Evolutionary conservation across 164 flowering plant species (phyloP), one percentile per base, ranked within the genome.

Genomic region (grape (Vitis vinifera)): DNA sequence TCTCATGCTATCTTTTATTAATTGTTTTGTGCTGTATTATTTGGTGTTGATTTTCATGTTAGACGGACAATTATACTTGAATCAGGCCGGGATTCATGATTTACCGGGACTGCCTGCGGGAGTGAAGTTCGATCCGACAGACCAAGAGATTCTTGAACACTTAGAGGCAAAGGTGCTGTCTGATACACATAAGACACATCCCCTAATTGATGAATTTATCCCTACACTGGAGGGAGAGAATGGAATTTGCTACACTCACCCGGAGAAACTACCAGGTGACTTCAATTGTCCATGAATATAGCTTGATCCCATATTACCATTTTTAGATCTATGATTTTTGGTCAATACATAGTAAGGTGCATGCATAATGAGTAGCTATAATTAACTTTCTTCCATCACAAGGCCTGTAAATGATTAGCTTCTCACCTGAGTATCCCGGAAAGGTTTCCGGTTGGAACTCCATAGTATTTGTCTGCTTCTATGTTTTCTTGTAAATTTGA

Each of bases 211-310:
- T 77, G 91, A 95, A 76, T 95, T 95, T 75, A 93, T 92, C 16
- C 92, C 96, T 7, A 95, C 97, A 0, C 83, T 95, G 16, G 89
- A 88, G 52, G 94, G 96, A 1, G 97, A 92, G 68, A 89, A 89
- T 75, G 98, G 99, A 14, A 94, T 94, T 76, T 95, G 98, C 76
- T 91, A 92, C 70, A 93, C 98, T 64, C 99, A 95, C 78, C 99
- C 99, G 0, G 96, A 91, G 75, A 95, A 83, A 73, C 81, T 92
- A 62, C 97, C 97, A 75, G 97, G 97, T 92, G 13, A 30, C 11
- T 11, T 6, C 29, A 30, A 37, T 11, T 59, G 30, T 15, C 62
- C 37, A 27, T 27, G 10, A 59, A 1, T 37, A 37, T 37, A 37
- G 44, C 44, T 37, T 37, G 44, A 37, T 37, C 44, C 44, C 44